Base-by-base conservation (phyloP, 345 rosid genomes). In the Luvunga scandens region DNA sequence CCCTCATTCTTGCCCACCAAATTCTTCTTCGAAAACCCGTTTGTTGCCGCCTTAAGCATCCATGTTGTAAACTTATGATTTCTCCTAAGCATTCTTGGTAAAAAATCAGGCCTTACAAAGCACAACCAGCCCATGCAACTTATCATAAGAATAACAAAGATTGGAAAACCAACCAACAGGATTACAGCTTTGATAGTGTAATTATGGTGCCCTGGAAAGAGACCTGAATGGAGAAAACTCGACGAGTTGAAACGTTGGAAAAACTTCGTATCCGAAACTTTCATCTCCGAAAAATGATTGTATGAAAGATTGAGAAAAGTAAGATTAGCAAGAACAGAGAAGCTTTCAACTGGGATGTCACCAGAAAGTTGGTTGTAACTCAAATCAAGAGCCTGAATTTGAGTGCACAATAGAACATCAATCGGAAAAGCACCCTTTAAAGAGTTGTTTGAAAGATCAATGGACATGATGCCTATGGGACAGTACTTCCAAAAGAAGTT, bases 401-500 rank as follows among this genome's bases (percentile, higher is more conserved):
- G 94, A 30, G 85, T 76, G 61, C 97, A 92, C 27, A 76, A 67
- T 38, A 92, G 82, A 30, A 88, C 83, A 30, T 87, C 85, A 4
- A 27, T 75, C 0, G 92, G 93, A 50, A 92, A 91, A 59, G 30
- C 83, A 5, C 83, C 83, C 69, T 75, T 84, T 7, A 92, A 78
- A 45, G 93, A 89, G 75, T 81, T 88, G 72, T 91, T 91, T 2
- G 91, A 86, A 19, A 92, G 73, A 62, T 91, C 87, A 73, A 92
- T 84, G 55, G 90, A 86, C 0, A 83, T 22, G 21, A 92, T 84
- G 67, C 84, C 84, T 14, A 84, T 39, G 75, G 97, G 97, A 75
- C 93, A 92, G 33, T 86, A 92, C 69, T 86, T 91, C 93, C 97
- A 91, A 77, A 91, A 92, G 86, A 92, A 92, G 64, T 78, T 85